Evolutionary conservation across 2,329 filamentous ascomycete species (phyloP).

Genomic region (Cladophialophora carrionii): DNA sequence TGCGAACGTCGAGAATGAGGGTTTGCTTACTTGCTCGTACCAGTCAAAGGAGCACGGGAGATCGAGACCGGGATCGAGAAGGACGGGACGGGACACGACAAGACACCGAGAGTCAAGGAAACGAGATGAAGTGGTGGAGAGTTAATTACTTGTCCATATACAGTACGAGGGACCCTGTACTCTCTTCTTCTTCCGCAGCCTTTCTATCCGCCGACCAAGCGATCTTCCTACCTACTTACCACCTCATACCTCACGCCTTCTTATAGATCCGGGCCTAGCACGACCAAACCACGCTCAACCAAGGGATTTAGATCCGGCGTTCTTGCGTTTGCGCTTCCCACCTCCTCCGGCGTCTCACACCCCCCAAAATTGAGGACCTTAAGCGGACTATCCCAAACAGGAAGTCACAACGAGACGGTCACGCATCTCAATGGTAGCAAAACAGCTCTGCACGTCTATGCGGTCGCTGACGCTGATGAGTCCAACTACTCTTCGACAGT

Average conservation of each 20-base stretch:
- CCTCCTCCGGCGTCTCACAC: too few relatives aligned
- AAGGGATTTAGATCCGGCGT: background rate
- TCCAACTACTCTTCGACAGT: background rate
- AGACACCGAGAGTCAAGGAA: background rate
- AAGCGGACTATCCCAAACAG: slow-evolving; percentile 6
- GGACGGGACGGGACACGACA: background rate
- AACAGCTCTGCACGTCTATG: background rate
- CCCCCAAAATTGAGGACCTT: slow-evolving; percentile 22
- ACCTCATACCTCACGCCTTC: background rate
- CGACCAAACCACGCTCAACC: background rate
- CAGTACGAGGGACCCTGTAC: too few relatives aligned
- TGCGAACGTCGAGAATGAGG: background rate
- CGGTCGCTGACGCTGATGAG: background rate
- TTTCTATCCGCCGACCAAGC: background rate
- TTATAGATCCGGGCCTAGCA: background rate
- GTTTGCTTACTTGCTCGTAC: too few relatives aligned
- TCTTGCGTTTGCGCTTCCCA: background rate
- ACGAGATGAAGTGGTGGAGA: too few relatives aligned
- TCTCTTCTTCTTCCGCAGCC: background rate
- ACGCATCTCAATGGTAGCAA: background rate
- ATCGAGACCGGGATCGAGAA: background rate
- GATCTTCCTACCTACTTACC: too few relatives aligned
- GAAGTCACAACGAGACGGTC: background rate
- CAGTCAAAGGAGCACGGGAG: too few relatives aligned
- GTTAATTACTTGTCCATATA: too few relatives aligned